phyloP scores from a whole-genome alignment of 2,329 filamentous ascomycete species.

The Ascochyta fabae region DNA sequence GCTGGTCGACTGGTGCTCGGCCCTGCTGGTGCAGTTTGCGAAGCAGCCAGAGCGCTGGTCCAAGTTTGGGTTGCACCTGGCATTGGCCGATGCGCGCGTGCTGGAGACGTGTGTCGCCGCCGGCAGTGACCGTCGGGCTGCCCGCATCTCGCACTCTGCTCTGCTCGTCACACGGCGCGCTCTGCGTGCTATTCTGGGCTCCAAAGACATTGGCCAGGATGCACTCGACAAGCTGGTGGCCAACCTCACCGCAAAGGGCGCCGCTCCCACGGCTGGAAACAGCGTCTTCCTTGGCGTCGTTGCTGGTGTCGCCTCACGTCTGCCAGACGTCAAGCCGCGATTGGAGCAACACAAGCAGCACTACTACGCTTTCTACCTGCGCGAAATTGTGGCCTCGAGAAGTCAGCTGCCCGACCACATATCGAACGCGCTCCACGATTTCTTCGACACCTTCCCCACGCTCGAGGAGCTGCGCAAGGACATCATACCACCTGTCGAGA shows the following conservation, averaged over 20 bases:
- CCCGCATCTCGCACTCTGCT: constrained; percentile 74
- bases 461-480: constrained; percentile 77
- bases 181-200: constrained; percentile 74
- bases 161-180: constrained; percentile 79
- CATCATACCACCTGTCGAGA: constrained; percentile 82
- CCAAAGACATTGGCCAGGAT: constrained; percentile 63
- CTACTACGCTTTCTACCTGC: constrained; percentile 81
- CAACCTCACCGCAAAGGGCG: constrained; percentile 71
- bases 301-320: constrained; percentile 81
- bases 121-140: constrained; percentile 32
- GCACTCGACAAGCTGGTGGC: constrained; percentile 68
- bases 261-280: constrained; percentile 71
- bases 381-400: constrained; percentile 84
- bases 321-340: constrained; percentile 66
- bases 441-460: constrained; percentile 78
- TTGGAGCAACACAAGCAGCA: constrained; percentile 71
- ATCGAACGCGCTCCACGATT: constrained; percentile 76
- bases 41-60: constrained; percentile 67
- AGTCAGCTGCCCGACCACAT: constrained; percentile 74
- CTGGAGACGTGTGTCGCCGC: constrained; percentile 76
- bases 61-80: constrained; percentile 68
- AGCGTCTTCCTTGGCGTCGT: constrained; percentile 82
- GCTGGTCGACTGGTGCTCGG: constrained; percentile 85
- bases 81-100: constrained; percentile 73
- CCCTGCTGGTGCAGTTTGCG: constrained; percentile 75